Percentiles rank a stretch among this genome's conserved stretches.
Evolutionary conservation across 2,329 filamentous ascomycete genomes (phyloP).

Genomic region (Colletotrichum sp.): DNA sequence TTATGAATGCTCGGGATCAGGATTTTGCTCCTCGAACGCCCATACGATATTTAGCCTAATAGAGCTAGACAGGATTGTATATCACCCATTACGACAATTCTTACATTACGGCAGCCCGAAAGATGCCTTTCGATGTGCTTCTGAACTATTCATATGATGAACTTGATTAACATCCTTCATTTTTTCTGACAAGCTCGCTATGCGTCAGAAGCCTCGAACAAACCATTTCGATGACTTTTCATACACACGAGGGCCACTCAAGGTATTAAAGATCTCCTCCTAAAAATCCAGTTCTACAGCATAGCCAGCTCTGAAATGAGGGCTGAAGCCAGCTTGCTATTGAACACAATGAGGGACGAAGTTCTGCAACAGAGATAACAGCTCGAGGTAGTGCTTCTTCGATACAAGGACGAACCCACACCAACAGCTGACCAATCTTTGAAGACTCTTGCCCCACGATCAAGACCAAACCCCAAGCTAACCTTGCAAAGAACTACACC

Average conservation of each 20-base stretch:
- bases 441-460: not conserved
- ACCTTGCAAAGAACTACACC: not conserved
- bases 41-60: not conserved
- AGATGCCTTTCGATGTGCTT: not conserved
- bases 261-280: not conserved
- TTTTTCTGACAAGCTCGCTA: accelerated
- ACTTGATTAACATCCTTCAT: not conserved
- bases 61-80: not conserved
- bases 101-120: not conserved
- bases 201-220: not conserved
- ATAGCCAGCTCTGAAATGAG: not conserved
- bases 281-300: not conserved
- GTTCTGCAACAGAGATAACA: not conserved
- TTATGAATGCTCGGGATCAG: not conserved
- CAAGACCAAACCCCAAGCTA: not conserved
- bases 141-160: not conserved
- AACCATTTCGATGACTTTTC: not conserved
- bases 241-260: not conserved
- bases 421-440: not conserved
- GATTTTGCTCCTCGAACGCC: not conserved
- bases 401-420: not conserved
- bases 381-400: not conserved
- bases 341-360: not conserved
- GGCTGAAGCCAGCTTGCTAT: not conserved
- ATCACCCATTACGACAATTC: not conserved